Percentiles rank a stretch among this genome's conserved stretches.
phyloP scores from a whole-genome alignment of 1,139 yeast species.

The Candida sanyaensis region DNA sequence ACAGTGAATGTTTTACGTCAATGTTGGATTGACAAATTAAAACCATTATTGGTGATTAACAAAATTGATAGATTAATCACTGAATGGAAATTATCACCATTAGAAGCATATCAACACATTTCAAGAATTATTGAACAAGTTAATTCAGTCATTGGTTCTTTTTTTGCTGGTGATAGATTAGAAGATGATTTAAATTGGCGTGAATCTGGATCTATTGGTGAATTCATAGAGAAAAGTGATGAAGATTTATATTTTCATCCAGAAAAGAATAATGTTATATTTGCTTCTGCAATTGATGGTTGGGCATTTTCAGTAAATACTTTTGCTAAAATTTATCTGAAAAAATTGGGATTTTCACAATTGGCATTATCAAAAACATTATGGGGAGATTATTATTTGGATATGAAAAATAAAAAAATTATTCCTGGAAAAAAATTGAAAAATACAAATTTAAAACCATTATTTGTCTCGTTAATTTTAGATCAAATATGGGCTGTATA shows the following conservation, averaged over 20 bases:
- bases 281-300: conserved; percentile 94
- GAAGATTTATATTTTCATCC: conserved; percentile 89
- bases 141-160: conserved; percentile 91
- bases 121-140: conserved; percentile 85
- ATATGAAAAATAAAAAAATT: conserved; percentile 86
- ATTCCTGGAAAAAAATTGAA: conserved; percentile 56
- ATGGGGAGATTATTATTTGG: conserved; percentile 94
- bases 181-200: conserved; percentile 85
- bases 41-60: conserved; percentile 88
- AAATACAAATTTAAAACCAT: conserved; percentile 62
- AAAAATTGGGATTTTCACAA: conserved; percentile 82
- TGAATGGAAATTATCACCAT: conserved; percentile 80
- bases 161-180: conserved; percentile 92
- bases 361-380: conserved; percentile 77
- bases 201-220: conserved; percentile 58
- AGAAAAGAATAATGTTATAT: conserved; percentile 85
- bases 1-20: conserved; percentile 94
- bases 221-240: conserved; percentile 76
- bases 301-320: conserved; percentile 96
- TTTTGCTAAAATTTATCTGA: conserved; percentile 83
- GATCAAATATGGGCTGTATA: conserved; percentile 95
- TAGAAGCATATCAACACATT: conserved; percentile 84
- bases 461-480: conserved; percentile 83
- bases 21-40: conserved; percentile 91
- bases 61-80: conserved; percentile 85